phyloP scores from a whole-genome alignment of 2,329 filamentous ascomycete genomes.

The Aspergillus eucalypticola region DNA sequence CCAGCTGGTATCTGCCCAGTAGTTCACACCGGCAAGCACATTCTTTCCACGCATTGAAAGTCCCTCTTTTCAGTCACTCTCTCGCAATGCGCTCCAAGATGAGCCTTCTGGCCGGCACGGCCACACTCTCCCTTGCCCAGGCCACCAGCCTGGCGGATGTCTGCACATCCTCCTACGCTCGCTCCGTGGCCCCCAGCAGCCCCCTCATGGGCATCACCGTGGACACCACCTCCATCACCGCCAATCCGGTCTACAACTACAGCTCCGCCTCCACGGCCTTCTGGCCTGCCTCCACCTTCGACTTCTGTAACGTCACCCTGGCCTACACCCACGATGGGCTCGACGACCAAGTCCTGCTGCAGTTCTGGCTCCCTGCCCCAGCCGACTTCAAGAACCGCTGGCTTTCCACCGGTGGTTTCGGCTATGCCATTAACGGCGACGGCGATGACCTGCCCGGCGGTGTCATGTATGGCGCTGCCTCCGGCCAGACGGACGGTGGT shows the following conservation, averaged over 20 bases:
- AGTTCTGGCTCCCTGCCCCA: constrained; percentile 37
- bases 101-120: not conserved
- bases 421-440: not conserved
- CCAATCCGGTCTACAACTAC: constrained; percentile 40
- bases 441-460: constrained; percentile 34
- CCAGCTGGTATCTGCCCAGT: not conserved
- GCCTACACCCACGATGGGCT: constrained; percentile 46
- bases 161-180: constrained; percentile 46
- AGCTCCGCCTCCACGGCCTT: constrained; percentile 26
- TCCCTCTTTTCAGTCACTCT: not conserved
- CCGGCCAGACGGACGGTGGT: constrained; percentile 47
- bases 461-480: constrained; percentile 44
- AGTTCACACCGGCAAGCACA: not conserved
- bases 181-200: constrained; percentile 46
- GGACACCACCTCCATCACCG: constrained; percentile 45
- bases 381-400: constrained; percentile 46
- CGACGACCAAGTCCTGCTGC: constrained; percentile 40
- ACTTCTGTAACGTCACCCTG: constrained; percentile 46
- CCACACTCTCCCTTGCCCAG: not conserved
- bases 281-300: constrained; percentile 21
- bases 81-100: not conserved
- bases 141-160: constrained; percentile 30
- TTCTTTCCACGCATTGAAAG: not conserved
- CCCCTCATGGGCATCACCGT: constrained; percentile 45
- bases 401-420: constrained; percentile 44